Conservation (phyloP, 257 asterid species). For the Haberlea rhodopensis region DNA sequence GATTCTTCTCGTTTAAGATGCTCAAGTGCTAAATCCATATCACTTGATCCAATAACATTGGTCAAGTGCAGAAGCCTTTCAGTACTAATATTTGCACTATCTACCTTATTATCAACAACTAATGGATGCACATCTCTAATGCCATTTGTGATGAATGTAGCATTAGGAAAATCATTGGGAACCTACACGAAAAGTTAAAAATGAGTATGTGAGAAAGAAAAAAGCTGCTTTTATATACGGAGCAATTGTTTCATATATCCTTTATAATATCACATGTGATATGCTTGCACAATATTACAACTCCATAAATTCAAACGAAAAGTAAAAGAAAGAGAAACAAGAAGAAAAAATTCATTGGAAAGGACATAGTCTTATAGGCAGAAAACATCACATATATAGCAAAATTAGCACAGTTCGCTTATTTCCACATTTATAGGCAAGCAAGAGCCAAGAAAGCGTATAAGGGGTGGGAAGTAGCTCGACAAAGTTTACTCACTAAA, state of each 20-base stretch:
- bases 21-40: slow-evolving; percentile 32
- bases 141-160: slow-evolving; percentile 24
- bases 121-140: slow-evolving; percentile 28
- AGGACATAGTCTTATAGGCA: too few relatives aligned
- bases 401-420: too few relatives aligned
- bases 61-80: slow-evolving; percentile 50
- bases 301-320: too few relatives aligned
- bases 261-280: slow-evolving; percentile 5
- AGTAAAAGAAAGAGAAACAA: background rate
- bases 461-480: too few relatives aligned
- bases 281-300: too few relatives aligned
- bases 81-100: slow-evolving; percentile 34
- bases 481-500: too few relatives aligned
- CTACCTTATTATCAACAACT: slow-evolving; percentile 25
- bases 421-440: too few relatives aligned
- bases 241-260: too few relatives aligned
- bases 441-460: too few relatives aligned
- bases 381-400: too few relatives aligned
- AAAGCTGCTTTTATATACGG: too few relatives aligned
- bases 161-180: slow-evolving; percentile 37
- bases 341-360: background rate
- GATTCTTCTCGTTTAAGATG: slow-evolving; percentile 42
- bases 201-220: slow-evolving; percentile 8
- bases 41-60: slow-evolving; percentile 39
- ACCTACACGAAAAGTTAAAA: slow-evolving; percentile 43